These are phyloP conservation scores for Umbilicus rupestris DNA, from an alignment of 164 flowering plant species.

Conservation along the genomic window DNA sequence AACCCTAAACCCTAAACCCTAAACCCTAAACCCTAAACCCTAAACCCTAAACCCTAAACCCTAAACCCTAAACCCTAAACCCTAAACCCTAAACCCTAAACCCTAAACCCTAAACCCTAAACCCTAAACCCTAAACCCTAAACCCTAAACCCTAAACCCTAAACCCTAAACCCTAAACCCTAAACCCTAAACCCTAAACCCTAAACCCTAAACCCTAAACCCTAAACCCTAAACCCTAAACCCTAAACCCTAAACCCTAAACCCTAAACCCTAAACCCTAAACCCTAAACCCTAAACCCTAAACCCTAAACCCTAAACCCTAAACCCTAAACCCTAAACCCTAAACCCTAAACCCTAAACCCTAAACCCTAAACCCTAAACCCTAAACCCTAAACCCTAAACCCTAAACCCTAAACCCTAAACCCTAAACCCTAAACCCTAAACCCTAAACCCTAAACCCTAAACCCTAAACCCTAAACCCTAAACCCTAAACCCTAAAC, in stretches of 20 bases:
- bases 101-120: constrained; percentile 2
- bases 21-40: constrained; percentile 2
- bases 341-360: neutral
- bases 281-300: neutral
- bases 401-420: neutral
- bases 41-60: neutral
- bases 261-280: constrained; percentile 3
- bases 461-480: neutral
- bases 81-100: constrained; percentile 5
- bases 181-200: neutral
- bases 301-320: neutral
- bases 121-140: neutral
- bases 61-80: constrained; percentile 5
- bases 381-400: constrained; percentile 1
- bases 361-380: constrained; percentile 2
- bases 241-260: neutral
- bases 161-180: constrained; percentile 6
- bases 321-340: neutral
- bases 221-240: neutral
- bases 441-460: neutral
- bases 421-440: neutral
- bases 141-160: neutral
- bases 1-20: constrained; percentile 3
- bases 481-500: neutral
- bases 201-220: neutral